phyloP scores from a whole-genome alignment of 2,329 filamentous ascomycete genomes.

The Apiospora kogelbergensis region DNA sequence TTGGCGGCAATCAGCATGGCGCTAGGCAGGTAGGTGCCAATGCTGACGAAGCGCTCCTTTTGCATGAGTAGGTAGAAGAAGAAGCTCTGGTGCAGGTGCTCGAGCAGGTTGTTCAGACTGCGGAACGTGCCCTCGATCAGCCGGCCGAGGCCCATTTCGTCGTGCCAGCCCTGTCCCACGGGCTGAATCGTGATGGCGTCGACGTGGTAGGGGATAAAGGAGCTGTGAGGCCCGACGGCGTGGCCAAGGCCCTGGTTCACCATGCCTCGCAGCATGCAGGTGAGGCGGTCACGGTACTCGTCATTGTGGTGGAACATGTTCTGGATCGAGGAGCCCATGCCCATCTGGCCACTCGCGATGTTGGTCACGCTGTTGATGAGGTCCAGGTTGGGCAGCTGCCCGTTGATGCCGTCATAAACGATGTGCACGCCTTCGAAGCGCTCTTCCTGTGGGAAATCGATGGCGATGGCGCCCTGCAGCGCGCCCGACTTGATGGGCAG shows the following conservation, averaged over 20 bases:
- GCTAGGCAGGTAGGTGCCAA: conserved; percentile 93
- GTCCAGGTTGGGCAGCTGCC: conserved; percentile 92
- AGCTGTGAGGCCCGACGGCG: conserved; percentile 87
- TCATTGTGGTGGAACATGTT: conserved; percentile 79
- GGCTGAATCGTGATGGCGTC: conserved; percentile 93
- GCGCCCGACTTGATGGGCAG: conserved; percentile 90
- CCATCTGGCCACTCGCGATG: conserved; percentile 90
- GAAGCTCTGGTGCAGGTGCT: conserved; percentile 97
- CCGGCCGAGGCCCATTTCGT: conserved; percentile 93
- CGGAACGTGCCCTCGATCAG: conserved; percentile 88
- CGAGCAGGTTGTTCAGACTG: conserved; percentile 92
- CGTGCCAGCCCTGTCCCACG: conserved; percentile 89
- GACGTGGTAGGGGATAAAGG: conserved; percentile 96
- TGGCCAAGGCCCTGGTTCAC: conserved; percentile 86
- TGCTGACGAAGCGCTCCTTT: conserved; percentile 90
- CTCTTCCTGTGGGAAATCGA: conserved; percentile 86
- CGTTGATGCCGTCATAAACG: conserved; percentile 93
- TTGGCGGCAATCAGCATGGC: conserved; percentile 96
- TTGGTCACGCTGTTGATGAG: conserved; percentile 91
- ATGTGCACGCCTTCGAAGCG: conserved; percentile 88
- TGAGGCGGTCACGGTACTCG: conserved; percentile 76
- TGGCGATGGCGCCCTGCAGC: conserved; percentile 86
- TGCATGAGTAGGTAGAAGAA: conserved; percentile 98
- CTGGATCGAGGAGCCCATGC: conserved; percentile 79
- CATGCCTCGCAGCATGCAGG: conserved; percentile 91